Base-by-base conservation (phyloP, 352 stramenopile genomes). In the Pythium volutum region DNA sequence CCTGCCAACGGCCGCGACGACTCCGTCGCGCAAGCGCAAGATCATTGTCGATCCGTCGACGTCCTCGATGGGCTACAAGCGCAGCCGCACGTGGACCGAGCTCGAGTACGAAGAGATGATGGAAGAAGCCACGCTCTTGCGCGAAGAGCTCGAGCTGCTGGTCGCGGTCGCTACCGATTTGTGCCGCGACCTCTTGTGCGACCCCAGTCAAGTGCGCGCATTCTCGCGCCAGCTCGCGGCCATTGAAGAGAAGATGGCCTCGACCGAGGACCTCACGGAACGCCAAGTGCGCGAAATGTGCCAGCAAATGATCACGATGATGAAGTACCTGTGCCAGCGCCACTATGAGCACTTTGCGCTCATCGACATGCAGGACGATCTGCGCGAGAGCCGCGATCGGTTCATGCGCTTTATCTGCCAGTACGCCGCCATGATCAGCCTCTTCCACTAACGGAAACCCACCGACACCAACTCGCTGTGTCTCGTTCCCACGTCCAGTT, bases 371-470 rank as follows among this genome's bases (percentile, higher is more conserved):
- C 81, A 91, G 51, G 77, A 87, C 36, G 69, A 84, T 59, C 66
- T 91, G 27, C 70, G 71, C 34, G 76, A 78, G 36, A 88, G 74
- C 62, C 81, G 79, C 36, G 76, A 89, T 66, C 76, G 75, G 52
- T 88, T 88, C 62, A 88, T 89, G 81, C 77, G 78, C 54, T 91
- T 91, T 62, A 76, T 89, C 41, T 85, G 77, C 67, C 80, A 87
- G 64, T 81, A 91, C 72, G 79, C 77, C 29, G 50, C 68, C 46
- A 87, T 89, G 64, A 74, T 91, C 66, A 79, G 81, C 0, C 79
- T 91, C 31, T 64, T 61, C 42, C 46, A 47, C 27, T 76, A 16
- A n/a, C n/a, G n/a, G 64, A 46, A 22, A 8, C 31, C 31, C 31
- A 36, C 31, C 10, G n/a, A n/a, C n/a, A n/a, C n/a, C n/a, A 7